These are phyloP conservation scores for Chlamydomonas sphaeroides DNA, from an alignment of 139 green algal species.

Conservation along the genomic window DNA sequence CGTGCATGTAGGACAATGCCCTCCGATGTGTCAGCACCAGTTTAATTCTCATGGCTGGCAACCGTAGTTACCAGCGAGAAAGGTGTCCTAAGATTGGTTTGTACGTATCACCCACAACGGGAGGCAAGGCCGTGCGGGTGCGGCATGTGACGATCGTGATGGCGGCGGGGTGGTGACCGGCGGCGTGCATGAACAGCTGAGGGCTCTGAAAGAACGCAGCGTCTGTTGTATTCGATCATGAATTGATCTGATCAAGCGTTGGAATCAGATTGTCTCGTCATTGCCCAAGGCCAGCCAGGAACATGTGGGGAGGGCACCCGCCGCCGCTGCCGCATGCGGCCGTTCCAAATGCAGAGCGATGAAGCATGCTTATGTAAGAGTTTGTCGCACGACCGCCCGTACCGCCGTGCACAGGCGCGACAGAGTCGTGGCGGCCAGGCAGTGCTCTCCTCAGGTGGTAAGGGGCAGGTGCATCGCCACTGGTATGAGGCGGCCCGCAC, in stretches of 20 bases:
- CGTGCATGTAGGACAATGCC: background rate
- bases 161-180: no score
- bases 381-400: no score
- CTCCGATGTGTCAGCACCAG: conserved; percentile 2
- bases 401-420: no score
- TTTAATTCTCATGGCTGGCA: conserved; percentile 31
- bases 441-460: conserved; percentile 39
- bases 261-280: conserved; percentile 40
- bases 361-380: no score
- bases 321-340: no score
- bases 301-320: no score
- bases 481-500: conserved; percentile 38
- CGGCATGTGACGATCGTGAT: no score
- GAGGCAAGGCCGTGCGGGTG: no score
- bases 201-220: conserved; percentile 76
- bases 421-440: no score
- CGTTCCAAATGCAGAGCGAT: no score
- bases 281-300: background rate
- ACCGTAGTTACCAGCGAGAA: conserved; percentile 43
- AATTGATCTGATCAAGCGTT: conserved; percentile 59
- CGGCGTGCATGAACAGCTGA: no score
- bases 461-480: conserved; percentile 40
- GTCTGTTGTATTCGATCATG: conserved; percentile 40
- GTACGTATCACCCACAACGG: no score
- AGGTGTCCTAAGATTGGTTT: conserved; percentile 74